phyloP scores from a whole-genome alignment of 805 yeast genomes.

The Lipomyces yamadae region DNA sequence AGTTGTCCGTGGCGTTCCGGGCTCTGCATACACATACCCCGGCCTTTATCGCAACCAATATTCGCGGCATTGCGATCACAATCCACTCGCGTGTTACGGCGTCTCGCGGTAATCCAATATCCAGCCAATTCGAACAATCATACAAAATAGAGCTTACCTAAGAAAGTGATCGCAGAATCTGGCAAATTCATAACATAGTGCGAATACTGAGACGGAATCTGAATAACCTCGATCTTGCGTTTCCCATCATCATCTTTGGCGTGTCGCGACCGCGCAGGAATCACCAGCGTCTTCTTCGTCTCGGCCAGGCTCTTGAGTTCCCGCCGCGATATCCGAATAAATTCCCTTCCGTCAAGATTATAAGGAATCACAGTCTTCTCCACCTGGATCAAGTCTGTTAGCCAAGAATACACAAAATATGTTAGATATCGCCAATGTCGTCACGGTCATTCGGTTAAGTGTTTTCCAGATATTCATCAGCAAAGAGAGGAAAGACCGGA shows the following conservation, averaged over 20 bases:
- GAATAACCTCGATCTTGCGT: constrained; percentile 41
- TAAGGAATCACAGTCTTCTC: constrained; percentile 59
- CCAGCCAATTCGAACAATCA: neutral
- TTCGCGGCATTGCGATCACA: neutral
- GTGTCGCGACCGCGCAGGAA: constrained; percentile 18
- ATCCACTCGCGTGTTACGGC: neutral
- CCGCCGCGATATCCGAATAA: constrained; percentile 55
- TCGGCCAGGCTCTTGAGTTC: constrained; percentile 25
- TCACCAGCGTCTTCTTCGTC: constrained; percentile 8
- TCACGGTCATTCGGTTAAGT: constrained; percentile 32
- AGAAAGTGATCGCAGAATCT: constrained; percentile 83
- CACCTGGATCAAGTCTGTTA: constrained; percentile 20
- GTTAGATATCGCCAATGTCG: constrained; percentile 29
- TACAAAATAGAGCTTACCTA: constrained; percentile 30
- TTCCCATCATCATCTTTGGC: constrained; percentile 6
- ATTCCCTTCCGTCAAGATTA: constrained; percentile 82
- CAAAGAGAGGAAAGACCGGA: constrained; percentile 36
- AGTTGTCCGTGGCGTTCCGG: neutral
- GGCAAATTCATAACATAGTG: constrained; percentile 97
- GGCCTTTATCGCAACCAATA: neutral
- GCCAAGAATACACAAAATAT: constrained; percentile 3
- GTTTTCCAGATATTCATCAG: constrained; percentile 34
- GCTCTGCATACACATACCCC: no score
- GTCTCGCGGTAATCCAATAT: neutral
- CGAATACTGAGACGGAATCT: constrained; percentile 55